Conservation (phyloP, 2,329 filamentous ascomycete genomes). For the Curvularia lunata region DNA sequence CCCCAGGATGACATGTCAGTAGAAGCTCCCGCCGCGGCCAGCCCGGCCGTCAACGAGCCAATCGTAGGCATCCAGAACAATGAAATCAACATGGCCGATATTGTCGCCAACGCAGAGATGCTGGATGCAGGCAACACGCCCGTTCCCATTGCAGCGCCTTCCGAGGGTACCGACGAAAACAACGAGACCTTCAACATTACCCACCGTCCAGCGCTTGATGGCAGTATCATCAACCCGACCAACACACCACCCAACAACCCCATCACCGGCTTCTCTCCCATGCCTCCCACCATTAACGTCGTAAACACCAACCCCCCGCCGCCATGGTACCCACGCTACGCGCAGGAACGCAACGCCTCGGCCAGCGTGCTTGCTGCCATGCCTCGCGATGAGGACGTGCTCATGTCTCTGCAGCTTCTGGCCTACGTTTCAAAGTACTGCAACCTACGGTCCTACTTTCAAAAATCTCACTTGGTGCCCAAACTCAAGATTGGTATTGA, state of each 20-base stretch:
- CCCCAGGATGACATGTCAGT: slow-evolving; percentile 82
- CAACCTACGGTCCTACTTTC: slow-evolving; percentile 93
- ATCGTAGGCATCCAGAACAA: slow-evolving; percentile 80
- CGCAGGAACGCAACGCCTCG: slow-evolving; percentile 73
- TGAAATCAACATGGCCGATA: slow-evolving; percentile 84
- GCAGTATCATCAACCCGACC: slow-evolving; percentile 77
- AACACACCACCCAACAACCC: slow-evolving; percentile 65
- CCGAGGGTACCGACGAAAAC: slow-evolving; percentile 78
- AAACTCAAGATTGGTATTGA: slow-evolving; percentile 89
- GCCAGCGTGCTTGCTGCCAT: slow-evolving; percentile 82
- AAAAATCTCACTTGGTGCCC: slow-evolving; percentile 91
- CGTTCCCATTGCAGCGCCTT: slow-evolving; percentile 77
- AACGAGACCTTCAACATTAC: slow-evolving; percentile 90
- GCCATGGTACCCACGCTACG: slow-evolving; percentile 78
- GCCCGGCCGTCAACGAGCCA: slow-evolving; percentile 71
- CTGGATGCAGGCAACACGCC: slow-evolving; percentile 72
- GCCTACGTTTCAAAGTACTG: slow-evolving; percentile 99
- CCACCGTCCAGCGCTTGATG: slow-evolving; percentile 82
- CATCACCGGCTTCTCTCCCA: slow-evolving; percentile 73
- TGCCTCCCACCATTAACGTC: slow-evolving; percentile 70
- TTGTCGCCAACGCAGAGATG: slow-evolving; percentile 81
- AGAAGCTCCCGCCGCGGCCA: slow-evolving; percentile 77
- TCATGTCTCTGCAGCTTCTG: slow-evolving; percentile 96
- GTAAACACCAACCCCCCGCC: slow-evolving; percentile 77
- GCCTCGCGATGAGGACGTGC: slow-evolving; percentile 94